Evolutionary conservation across 306 rosid species (phyloP).

Genomic region (Trifolium pratense): DNA sequence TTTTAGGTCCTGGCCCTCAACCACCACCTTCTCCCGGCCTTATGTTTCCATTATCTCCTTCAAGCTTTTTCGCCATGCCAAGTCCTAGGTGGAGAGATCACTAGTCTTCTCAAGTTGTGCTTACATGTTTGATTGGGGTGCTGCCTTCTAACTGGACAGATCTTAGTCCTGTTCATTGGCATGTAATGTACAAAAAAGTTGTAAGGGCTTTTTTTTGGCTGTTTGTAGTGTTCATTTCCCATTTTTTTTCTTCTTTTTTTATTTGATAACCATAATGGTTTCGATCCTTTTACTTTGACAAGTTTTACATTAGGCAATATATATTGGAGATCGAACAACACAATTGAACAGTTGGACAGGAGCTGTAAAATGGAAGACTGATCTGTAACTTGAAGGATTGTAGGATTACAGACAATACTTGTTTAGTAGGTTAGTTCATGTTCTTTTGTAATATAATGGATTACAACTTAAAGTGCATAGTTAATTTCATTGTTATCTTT

Average conservation of each 20-base stretch:
- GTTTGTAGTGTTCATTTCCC: slow-evolving; percentile 48
- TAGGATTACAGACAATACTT: slow-evolving; percentile 57
- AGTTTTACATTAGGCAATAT: slow-evolving; percentile 56
- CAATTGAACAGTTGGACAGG: slow-evolving; percentile 59
- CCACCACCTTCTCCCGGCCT: slow-evolving; percentile 88
- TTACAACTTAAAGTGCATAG: slow-evolving; percentile 52
- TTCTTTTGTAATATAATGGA: slow-evolving; percentile 57
- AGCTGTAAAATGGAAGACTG: slow-evolving; percentile 63
- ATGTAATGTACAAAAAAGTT: slow-evolving; percentile 54
- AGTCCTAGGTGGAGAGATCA: slow-evolving; percentile 94
- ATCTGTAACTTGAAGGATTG: slow-evolving; percentile 63
- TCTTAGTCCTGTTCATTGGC: slow-evolving; percentile 47
- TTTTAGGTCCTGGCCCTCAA: slow-evolving; percentile 94
- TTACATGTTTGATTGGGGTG: slow-evolving; percentile 39
- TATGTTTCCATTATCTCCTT: slow-evolving; percentile 76
- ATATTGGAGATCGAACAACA: slow-evolving; percentile 56
- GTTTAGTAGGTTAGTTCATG: slow-evolving; percentile 53
- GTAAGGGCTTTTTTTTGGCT: slow-evolving; percentile 46
- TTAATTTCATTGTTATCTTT: slow-evolving; percentile 46
- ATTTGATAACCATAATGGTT: slow-evolving; percentile 51
- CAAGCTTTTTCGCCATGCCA: slow-evolving; percentile 71
- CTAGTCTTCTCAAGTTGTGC: slow-evolving; percentile 47
- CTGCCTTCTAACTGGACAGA: slow-evolving; percentile 45
- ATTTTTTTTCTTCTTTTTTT: slow-evolving; percentile 46
- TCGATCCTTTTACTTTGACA: slow-evolving; percentile 52